Conservation (phyloP, 2,329 filamentous ascomycete species). For the Colletotrichum tabaci region DNA sequence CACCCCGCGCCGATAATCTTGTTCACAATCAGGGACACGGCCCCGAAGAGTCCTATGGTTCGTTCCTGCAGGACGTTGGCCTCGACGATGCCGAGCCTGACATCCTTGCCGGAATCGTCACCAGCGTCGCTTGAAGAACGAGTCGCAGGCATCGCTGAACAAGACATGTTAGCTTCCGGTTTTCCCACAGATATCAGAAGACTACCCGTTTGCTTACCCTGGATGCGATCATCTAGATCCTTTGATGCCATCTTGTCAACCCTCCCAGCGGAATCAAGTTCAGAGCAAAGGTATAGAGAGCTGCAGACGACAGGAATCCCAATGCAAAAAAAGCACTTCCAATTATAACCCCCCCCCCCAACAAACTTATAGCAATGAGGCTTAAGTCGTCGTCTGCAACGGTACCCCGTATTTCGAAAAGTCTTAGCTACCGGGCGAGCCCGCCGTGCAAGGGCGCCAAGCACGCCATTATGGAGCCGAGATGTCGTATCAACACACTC, state of each 20-base stretch:
- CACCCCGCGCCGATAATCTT: conserved; percentile 47
- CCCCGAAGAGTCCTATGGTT: conserved; percentile 45
- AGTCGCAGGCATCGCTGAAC: conserved; percentile 4
- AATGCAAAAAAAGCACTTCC: background rate
- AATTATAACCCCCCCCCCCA: background rate
- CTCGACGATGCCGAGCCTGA: conserved; percentile 27
- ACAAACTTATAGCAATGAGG: background rate
- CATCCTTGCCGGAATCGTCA: conserved; percentile 26
- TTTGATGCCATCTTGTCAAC: conserved; percentile 10
- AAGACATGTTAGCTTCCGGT: background rate
- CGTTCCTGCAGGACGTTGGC: conserved; percentile 40
- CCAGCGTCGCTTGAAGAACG: conserved; percentile 14
- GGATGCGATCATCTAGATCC: conserved; percentile 2
- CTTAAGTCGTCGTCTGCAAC: too few relatives aligned
- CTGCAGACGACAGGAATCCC: background rate
- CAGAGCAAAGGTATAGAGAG: too few relatives aligned
- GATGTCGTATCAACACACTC: conserved; percentile 24
- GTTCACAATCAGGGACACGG: conserved; percentile 45
- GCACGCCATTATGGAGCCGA: conserved; percentile 36
- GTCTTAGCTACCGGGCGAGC: background rate
- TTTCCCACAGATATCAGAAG: background rate
- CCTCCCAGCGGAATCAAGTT: background rate
- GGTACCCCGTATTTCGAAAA: background rate
- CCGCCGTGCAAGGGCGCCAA: conserved; percentile 13
- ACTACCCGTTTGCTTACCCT: conserved; percentile 25